phyloP scores from a whole-genome alignment of 345 rosid genomes.

The Gossypium raimondii region DNA sequence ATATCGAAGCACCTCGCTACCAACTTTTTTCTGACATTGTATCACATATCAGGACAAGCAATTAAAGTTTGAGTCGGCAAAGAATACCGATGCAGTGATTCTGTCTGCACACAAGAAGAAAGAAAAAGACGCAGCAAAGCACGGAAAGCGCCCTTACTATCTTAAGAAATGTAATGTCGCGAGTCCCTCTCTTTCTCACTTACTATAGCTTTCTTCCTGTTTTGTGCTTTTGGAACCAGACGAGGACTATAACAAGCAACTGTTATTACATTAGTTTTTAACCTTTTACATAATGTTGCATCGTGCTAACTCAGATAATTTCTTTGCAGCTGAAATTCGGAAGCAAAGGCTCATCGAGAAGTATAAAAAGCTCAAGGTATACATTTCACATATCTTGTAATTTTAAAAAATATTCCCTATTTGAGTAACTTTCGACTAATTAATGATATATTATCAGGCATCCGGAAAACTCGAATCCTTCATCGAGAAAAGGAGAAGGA shows the following conservation, averaged over 20 bases:
- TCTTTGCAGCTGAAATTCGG: constrained; percentile 71
- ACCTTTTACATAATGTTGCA: neutral
- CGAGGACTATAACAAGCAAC: neutral
- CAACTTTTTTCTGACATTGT: neutral
- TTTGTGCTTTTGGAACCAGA: neutral
- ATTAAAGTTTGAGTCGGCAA: constrained; percentile 58
- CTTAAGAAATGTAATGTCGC: constrained; percentile 60
- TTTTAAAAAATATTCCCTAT: neutral
- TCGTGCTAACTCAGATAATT: constrained; percentile 21
- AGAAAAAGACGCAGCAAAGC: constrained; percentile 84
- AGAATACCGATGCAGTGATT: constrained; percentile 53
- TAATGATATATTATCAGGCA: constrained; percentile 37
- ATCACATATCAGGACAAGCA: constrained; percentile 54
- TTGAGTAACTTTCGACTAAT: constrained; percentile 9
- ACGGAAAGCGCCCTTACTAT: constrained; percentile 79
- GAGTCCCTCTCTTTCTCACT: neutral
- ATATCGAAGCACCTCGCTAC: neutral
- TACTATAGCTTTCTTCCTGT: neutral
- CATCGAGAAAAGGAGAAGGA: constrained; percentile 77
- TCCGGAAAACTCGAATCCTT: constrained; percentile 78
- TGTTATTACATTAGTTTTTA: neutral
- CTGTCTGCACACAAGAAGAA: constrained; percentile 73
- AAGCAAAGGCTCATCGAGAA: constrained; percentile 67
- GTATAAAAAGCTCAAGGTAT: constrained; percentile 72
- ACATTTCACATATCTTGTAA: neutral